A percentile compares a stretch with the other conserved stretches of the same genome.
phyloP scores from a whole-genome alignment of 352 stramenopile species.

The Pythium phragmiticola region DNA sequence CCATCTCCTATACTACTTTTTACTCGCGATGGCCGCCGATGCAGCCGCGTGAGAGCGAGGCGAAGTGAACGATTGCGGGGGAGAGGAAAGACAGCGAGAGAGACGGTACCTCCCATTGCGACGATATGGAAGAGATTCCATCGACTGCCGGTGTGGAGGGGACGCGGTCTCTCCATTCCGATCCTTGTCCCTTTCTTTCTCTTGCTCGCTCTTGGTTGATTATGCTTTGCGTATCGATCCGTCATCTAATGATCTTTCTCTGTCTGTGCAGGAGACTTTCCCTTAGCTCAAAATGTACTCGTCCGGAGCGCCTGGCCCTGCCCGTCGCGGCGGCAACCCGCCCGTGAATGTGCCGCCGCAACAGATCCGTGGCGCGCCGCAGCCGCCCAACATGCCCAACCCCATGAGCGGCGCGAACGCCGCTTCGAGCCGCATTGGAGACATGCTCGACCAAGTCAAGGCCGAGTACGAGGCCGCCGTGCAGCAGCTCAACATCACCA shows the following conservation, averaged over 20 bases:
- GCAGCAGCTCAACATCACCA: constrained; percentile 85
- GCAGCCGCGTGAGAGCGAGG: not conserved
- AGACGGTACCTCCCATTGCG: no score
- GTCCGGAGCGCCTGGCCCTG: constrained; percentile 55
- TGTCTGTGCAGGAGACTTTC: not conserved
- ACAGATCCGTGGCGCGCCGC: constrained; percentile 57
- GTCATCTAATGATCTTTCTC: not conserved
- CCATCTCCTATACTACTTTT: not conserved
- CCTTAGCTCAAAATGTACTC: constrained; percentile 56
- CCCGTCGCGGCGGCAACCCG: constrained; percentile 59
- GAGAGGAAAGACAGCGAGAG: no score
- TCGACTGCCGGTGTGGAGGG: no score
- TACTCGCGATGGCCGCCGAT: not conserved
- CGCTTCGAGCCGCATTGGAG: constrained; percentile 54
- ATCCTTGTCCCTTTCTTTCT: not conserved
- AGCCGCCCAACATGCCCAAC: constrained; percentile 37
- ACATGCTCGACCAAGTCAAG: constrained; percentile 87
- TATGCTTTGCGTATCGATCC: not conserved
- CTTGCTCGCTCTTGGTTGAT: not conserved
- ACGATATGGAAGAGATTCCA: no score
- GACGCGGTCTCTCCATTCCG: no score
- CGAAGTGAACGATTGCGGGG: not conserved
- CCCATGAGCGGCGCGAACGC: constrained; percentile 48
- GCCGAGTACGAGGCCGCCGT: constrained; percentile 80
- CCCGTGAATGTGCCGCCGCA: constrained; percentile 57